A percentile compares a stretch with the other conserved stretches of the same genome.
phyloP scores from a whole-genome alignment of 1,139 yeast genomes.

The Kodamaea sp. region DNA sequence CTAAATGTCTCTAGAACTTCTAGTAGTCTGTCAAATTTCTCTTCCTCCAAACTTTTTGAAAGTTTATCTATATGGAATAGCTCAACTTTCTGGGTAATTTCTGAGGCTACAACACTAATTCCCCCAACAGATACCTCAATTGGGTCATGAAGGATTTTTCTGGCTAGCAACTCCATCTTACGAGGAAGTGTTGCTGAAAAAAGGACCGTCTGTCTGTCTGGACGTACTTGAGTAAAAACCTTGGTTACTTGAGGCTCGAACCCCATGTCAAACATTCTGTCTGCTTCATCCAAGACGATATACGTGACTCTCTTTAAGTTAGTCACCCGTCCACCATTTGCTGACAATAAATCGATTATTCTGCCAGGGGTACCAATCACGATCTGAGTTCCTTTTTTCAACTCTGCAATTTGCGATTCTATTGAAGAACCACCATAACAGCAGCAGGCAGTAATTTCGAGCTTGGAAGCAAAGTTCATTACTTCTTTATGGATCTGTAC shows the following conservation, averaged over 20 bases:
- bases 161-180: slow-evolving; percentile 75
- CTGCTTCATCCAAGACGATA: slow-evolving; percentile 93
- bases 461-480: slow-evolving; percentile 52
- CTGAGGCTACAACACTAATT: slow-evolving; percentile 79
- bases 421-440: slow-evolving; percentile 95
- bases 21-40: slow-evolving; percentile 56
- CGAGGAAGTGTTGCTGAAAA: slow-evolving; percentile 94
- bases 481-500: slow-evolving; percentile 78
- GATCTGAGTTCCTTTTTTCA: slow-evolving; percentile 78
- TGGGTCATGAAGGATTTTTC: slow-evolving; percentile 60
- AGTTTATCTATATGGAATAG: slow-evolving; percentile 43
- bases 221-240: slow-evolving; percentile 74
- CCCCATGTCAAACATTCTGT: slow-evolving; percentile 95
- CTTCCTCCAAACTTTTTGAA: slow-evolving; percentile 12
- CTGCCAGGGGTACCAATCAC: slow-evolving; percentile 96
- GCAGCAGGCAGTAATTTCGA: slow-evolving; percentile 58
- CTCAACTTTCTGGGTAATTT: slow-evolving; percentile 71
- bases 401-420: slow-evolving; percentile 75
- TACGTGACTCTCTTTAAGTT: slow-evolving; percentile 72
- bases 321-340: slow-evolving; percentile 79
- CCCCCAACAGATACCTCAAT: slow-evolving; percentile 82
- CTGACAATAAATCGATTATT: slow-evolving; percentile 82
- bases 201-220: slow-evolving; percentile 87
- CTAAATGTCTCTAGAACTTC: slow-evolving; percentile 51
- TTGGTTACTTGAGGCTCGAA: slow-evolving; percentile 95